phyloP scores from a whole-genome alignment of 163 green algal species.

The Trebouxiophyceae sp. region DNA sequence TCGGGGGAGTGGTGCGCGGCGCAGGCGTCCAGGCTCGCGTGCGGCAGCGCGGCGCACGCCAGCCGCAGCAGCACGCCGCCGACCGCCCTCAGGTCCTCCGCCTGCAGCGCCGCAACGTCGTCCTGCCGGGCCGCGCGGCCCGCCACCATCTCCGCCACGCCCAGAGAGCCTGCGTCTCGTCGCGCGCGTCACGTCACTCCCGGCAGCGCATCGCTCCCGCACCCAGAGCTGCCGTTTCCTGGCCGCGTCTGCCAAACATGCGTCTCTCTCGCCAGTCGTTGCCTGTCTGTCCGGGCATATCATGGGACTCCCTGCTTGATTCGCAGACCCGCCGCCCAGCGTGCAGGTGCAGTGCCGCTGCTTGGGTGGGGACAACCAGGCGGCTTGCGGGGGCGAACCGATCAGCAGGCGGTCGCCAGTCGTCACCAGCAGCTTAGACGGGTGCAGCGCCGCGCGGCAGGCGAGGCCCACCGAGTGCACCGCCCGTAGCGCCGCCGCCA shows the following conservation, averaged over 20 bases:
- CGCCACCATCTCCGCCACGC: slow-evolving; percentile 57
- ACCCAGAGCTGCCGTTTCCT: no score
- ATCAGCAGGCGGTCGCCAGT: slow-evolving; percentile 54
- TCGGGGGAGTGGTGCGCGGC: slow-evolving; percentile 50
- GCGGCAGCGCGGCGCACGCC: slow-evolving; percentile 42
- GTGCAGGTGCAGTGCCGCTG: no score
- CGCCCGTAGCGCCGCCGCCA: slow-evolving; percentile 58
- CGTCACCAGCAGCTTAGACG: slow-evolving; percentile 69
- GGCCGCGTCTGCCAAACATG: no score
- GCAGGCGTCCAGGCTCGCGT: slow-evolving; percentile 45
- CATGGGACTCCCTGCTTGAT: no score
- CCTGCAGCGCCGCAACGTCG: slow-evolving; percentile 37
- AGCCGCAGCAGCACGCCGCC: slow-evolving; percentile 74
- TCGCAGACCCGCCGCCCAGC: no score
- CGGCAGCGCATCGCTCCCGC: no score
- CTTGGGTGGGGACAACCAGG: no score
- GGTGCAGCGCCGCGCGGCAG: slow-evolving; percentile 40
- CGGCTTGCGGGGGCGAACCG: slow-evolving; percentile 10
- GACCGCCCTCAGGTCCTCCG: slow-evolving; percentile 51
- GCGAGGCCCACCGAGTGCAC: slow-evolving; percentile 66
- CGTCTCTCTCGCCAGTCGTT: no score
- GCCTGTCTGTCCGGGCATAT: no score
- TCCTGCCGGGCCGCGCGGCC: slow-evolving; percentile 21
- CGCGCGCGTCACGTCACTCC: background rate
- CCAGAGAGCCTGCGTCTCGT: slow-evolving; percentile 35